Percentiles rank a stretch among this genome's conserved stretches.
phyloP scores from a whole-genome alignment of 768 basidiomycete genomes.

The Amyloporia xantha region DNA sequence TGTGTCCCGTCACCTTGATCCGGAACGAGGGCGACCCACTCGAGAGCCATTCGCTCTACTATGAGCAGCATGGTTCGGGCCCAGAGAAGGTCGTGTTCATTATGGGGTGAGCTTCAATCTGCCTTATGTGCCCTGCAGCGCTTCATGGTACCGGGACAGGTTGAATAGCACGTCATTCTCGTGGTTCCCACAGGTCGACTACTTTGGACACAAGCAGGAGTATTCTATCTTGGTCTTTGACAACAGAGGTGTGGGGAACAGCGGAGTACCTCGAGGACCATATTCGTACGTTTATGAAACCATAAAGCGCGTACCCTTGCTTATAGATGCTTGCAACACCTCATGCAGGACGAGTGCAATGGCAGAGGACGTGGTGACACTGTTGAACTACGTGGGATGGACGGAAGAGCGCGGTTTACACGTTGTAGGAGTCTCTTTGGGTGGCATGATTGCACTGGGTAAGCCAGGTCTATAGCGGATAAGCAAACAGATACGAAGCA shows the following conservation, averaged over 20 bases:
- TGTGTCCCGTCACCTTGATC: conserved; percentile 64
- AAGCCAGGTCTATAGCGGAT: too few species aligned
- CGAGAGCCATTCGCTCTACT: conserved; percentile 73
- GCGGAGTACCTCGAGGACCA: conserved; percentile 61
- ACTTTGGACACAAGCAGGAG: conserved; percentile 48
- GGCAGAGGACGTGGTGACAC: conserved; percentile 65
- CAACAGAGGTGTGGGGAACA: conserved; percentile 80
- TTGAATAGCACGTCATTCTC: conserved; percentile 57
- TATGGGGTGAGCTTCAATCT: conserved; percentile 49
- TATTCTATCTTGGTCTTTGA: conserved; percentile 73
- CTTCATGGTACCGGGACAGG: conserved; percentile 22
- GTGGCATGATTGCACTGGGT: conserved; percentile 85
- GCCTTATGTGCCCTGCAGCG: background rate
- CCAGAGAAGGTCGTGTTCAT: conserved; percentile 65
- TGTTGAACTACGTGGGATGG: conserved; percentile 72
- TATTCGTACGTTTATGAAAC: conserved; percentile 77
- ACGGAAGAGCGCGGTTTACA: conserved; percentile 53
- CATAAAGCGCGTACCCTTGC: too few species aligned
- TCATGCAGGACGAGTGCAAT: conserved; percentile 57
- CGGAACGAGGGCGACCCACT: conserved; percentile 40
- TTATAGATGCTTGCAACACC: background rate
- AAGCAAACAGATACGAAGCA: background rate
- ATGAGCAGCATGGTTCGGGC: conserved; percentile 67
- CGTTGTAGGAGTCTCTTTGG: conserved; percentile 69
- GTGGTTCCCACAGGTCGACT: conserved; percentile 58